Evolutionary conservation across 2,329 filamentous ascomycete genomes (phyloP).

Genomic region (Rhynchosporium agropyri): DNA sequence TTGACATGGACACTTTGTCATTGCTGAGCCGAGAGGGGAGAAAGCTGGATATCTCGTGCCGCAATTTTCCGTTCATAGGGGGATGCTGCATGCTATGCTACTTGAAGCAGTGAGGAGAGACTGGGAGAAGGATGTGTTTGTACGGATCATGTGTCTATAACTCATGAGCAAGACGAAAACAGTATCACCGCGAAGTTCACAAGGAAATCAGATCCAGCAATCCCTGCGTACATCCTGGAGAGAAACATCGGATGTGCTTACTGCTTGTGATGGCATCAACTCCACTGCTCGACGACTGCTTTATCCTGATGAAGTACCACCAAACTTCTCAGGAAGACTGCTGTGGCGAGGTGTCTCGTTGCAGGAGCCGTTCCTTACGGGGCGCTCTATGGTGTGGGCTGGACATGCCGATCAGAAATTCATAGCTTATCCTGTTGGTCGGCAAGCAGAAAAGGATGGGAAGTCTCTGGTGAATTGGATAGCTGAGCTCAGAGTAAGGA

Average conservation of each 20-base stretch:
- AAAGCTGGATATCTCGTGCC: slow-evolving; percentile 48
- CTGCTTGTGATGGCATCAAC: slow-evolving; percentile 51
- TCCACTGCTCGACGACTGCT: slow-evolving; percentile 46
- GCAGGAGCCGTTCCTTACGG: slow-evolving; percentile 46
- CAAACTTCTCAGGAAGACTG: slow-evolving; percentile 50
- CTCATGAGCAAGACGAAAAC: slow-evolving; percentile 43
- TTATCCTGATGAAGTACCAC: slow-evolving; percentile 49
- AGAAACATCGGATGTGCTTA: slow-evolving; percentile 43
- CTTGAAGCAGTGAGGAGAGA: slow-evolving; percentile 47
- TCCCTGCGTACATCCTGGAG: slow-evolving; percentile 39
- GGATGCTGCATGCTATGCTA: slow-evolving; percentile 50
- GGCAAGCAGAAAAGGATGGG: slow-evolving; percentile 43
- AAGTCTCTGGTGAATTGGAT: slow-evolving; percentile 52
- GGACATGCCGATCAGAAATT: slow-evolving; percentile 52
- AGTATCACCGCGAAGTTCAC: slow-evolving; percentile 46
- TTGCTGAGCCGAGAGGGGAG: slow-evolving; percentile 48
- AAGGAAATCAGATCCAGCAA: slow-evolving; percentile 34
- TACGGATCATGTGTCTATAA: slow-evolving; percentile 45
- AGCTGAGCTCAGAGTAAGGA: slow-evolving; percentile 48
- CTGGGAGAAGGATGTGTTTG: slow-evolving; percentile 46
- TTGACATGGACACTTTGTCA: slow-evolving; percentile 47
- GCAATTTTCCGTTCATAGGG: slow-evolving; percentile 50
- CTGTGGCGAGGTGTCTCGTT: slow-evolving; percentile 50
- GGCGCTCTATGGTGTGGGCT: slow-evolving; percentile 50
- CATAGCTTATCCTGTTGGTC: slow-evolving; percentile 50